Base-by-base conservation (phyloP, 2,329 filamentous ascomycete genomes). In the Dendrostoma leiphaemia region DNA sequence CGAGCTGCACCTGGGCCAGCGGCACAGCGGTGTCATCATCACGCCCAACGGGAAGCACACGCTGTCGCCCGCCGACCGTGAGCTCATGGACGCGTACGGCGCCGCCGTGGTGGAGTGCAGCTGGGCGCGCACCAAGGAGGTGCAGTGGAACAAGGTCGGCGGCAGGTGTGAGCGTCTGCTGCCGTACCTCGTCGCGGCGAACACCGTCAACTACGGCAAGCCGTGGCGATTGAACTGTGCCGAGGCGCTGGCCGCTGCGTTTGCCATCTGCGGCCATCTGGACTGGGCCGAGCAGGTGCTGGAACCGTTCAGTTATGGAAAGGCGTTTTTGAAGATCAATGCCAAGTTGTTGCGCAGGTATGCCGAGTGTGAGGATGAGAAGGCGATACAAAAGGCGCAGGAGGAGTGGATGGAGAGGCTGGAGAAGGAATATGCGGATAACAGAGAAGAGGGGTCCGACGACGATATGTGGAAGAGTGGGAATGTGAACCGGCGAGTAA, bases 61-160 rank as follows among this genome's bases (percentile, higher is more conserved):
- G 15, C 71, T 97, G 40, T 95, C 89, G 5, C 89, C 91, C 1
- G 90, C 91, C 48, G 94, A 99, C 72, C 78, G 78, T 54, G 85
- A 88, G 47, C 74, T 96, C 15, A 81, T 97, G 64, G 91, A 95
- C 64, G 87, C 91, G 70, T 89, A 90, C 67, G 94, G 94, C 60
- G 93, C 92, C 19, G 94, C 94, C 3, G 94, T 99, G 3, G 94
- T 99, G 17, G 94, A 99, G 74, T 96, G 92, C 67, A 96, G 90
- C 23, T 99, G 94, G 94, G 95, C 95, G 3, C 81, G 94, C 56
- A 90, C 95, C 7, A 81, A 89, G 45, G 94, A 99, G 71, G 86
- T 99, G 5, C 92, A 93, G 49, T 99, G 93, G 84, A 80, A 78
- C 55, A 89, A 89, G 62, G 96, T 99, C 56, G 94, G 94, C 26